Evolutionary conservation across 176 grass and related monocot species (phyloP).

Genomic region (Oryza meridionalis): DNA sequence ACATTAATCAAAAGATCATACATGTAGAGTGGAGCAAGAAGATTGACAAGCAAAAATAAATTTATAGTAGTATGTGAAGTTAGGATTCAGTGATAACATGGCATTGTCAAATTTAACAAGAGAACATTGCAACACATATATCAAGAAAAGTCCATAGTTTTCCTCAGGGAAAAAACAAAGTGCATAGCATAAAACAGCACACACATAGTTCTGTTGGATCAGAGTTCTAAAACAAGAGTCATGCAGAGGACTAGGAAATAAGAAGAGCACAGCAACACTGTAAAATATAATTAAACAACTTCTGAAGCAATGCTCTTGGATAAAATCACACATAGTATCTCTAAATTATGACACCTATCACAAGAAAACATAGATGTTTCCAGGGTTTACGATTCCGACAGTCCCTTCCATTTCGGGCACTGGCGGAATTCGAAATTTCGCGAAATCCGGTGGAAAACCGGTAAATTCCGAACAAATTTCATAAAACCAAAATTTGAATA

Average conservation of each 20-base stretch:
- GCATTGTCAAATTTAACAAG: conserved; percentile 9
- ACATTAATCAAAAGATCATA: conserved; percentile 1
- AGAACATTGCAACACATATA: neutral
- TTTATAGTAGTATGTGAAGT: neutral
- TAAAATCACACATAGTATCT: neutral
- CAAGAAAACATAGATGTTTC: neutral
- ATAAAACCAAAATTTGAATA: too few relatives aligned
- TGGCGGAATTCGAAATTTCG: too few relatives aligned
- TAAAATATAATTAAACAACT: neutral
- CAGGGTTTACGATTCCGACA: too few relatives aligned
- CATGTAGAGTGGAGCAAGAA: neutral
- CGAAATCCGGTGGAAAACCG: too few relatives aligned
- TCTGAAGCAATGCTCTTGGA: conserved; percentile 1
- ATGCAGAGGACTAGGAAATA: conserved; percentile 19
- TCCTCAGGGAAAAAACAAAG: neutral
- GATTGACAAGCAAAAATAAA: conserved; percentile 17
- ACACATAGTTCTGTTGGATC: neutral
- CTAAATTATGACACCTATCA: conserved; percentile 29
- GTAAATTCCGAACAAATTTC: too few relatives aligned
- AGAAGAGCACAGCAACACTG: neutral
- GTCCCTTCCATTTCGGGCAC: too few relatives aligned
- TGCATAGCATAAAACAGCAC: conserved; percentile 6
- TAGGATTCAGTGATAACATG: neutral
- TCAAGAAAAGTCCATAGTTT: neutral
- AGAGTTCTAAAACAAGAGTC: neutral